Evolutionary conservation across 164 flowering plant species (phyloP), one percentile per base, ranked within the genome.

Genomic region (Umbilicus rupestris): DNA sequence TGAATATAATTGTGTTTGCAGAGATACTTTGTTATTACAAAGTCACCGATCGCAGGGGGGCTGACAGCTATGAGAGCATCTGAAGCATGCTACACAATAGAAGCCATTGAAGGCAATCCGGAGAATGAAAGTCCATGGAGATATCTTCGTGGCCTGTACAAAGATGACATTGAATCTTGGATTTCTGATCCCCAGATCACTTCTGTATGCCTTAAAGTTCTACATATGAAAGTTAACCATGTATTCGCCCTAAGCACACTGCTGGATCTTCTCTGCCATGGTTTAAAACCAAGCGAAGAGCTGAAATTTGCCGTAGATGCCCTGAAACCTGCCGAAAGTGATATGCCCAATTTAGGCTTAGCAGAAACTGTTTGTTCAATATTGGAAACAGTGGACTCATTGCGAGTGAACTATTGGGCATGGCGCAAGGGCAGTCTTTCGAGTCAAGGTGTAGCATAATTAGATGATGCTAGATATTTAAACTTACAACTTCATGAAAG

Each of bases 71-170:
- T 83, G 85, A 83, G 94, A 78, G 87, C 81, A 0, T 84, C 92
- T 35, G 97, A 95, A 82, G 94, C 87, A 45, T 68, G 41, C 19
- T 90, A 86, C 72, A 72, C 91, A 7, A 62, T 78, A 17, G 74
- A 87, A 45, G 92, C 97, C 74, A 92, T 95, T 75, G 42, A 69
- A 72, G 70, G 80, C 45, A 78, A 82, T 33, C 97, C 99, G 9
- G 89, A 81, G 30, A 95, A 95, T 46, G 99, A 95, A 74, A 92
- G 99, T 63, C 88, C 99, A 17, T 92, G 97, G 97, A 83, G 96
- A 75, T 95, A 91, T 80, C 90, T 95, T 37, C 75, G 85, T 44
- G 99, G 97, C 42, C 86, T 95, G 35, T 90, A 80, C 81, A 83
- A 85, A 55, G 85, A 75, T n/a, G 86, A 86, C 39, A 67, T 66